phyloP scores from a whole-genome alignment of 495 filamentous ascomycete genomes.

The Aspergillus baeticus region DNA sequence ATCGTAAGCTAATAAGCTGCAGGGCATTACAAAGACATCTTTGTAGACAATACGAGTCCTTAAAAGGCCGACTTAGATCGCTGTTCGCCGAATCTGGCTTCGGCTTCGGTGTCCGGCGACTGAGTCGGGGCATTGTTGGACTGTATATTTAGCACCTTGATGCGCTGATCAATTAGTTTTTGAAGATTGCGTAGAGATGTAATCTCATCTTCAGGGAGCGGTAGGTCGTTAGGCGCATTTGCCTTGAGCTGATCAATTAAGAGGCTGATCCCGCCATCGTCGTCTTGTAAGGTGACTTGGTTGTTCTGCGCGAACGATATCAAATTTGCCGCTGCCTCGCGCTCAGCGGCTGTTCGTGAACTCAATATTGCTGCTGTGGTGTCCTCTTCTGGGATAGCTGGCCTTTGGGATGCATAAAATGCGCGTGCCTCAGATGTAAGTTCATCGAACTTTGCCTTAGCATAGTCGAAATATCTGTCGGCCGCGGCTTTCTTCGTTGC shows the following conservation, averaged over 20 bases:
- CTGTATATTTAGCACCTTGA: conserved; percentile 14
- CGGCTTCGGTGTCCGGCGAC: not conserved
- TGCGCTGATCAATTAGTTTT: conserved; percentile 29
- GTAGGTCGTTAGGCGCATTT: conserved; percentile 20
- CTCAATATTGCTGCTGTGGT: conserved; percentile 20
- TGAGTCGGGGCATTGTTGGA: not conserved
- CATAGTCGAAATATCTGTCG: conserved; percentile 23
- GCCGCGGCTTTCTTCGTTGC: conserved; percentile 20
- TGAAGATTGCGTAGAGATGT: conserved; percentile 26
- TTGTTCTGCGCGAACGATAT: conserved; percentile 25
- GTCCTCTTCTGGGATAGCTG: conserved; percentile 13
- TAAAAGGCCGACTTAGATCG: not conserved
- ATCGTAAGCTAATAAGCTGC: conserved; percentile 1
- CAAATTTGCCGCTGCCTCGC: conserved; percentile 30
- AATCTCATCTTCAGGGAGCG: conserved; percentile 26
- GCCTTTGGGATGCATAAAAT: conserved; percentile 23
- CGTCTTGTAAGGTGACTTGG: conserved; percentile 1
- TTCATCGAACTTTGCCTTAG: conserved; percentile 23
- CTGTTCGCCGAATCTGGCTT: not conserved
- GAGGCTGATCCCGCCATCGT: conserved; percentile 20
- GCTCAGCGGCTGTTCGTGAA: conserved; percentile 28
- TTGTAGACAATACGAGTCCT: not conserved
- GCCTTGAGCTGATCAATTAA: conserved; percentile 32
- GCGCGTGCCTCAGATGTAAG: conserved; percentile 20
- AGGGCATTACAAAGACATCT: not conserved